Evolutionary conservation across 2,329 filamentous ascomycete genomes (phyloP).

Genomic region (Fusarium buharicum): DNA sequence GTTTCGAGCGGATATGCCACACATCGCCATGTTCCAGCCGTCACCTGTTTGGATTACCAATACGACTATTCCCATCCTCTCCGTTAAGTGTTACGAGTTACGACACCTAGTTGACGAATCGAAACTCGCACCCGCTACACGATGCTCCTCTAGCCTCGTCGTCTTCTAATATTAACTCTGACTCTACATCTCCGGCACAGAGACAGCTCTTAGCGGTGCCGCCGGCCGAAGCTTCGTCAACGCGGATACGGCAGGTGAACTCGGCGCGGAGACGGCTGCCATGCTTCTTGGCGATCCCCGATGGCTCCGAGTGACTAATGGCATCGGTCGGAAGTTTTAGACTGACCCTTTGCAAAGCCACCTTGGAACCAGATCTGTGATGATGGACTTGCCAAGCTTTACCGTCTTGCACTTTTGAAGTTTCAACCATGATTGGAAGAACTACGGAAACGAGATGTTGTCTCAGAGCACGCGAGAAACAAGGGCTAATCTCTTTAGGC

Average conservation of each 20-base stretch:
- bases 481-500: conserved; percentile 8
- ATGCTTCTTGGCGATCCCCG: not conserved
- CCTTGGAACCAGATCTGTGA: not conserved
- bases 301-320: conserved; percentile 12
- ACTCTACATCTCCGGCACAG: conserved; percentile 2
- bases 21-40: not conserved
- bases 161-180: conserved; percentile 2
- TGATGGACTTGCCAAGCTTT: not conserved
- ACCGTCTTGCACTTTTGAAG: not conserved
- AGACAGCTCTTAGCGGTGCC: conserved; percentile 27
- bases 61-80: not conserved
- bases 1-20: conserved; percentile 10
- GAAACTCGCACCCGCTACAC: conserved; percentile 11
- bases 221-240: conserved; percentile 15
- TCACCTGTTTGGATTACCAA: not conserved
- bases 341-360: not conserved
- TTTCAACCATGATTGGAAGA: not conserved
- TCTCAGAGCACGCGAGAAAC: conserved; percentile 1
- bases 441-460: not conserved
- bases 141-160: not conserved
- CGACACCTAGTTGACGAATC: conserved; percentile 13
- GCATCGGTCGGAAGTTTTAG: not conserved
- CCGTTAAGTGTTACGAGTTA: not conserved
- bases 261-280: not conserved
- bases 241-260: not conserved